These are phyloP conservation scores for Epithemia pelagica DNA, from an alignment of 108 stramenopile species.

Conservation along the genomic window DNA sequence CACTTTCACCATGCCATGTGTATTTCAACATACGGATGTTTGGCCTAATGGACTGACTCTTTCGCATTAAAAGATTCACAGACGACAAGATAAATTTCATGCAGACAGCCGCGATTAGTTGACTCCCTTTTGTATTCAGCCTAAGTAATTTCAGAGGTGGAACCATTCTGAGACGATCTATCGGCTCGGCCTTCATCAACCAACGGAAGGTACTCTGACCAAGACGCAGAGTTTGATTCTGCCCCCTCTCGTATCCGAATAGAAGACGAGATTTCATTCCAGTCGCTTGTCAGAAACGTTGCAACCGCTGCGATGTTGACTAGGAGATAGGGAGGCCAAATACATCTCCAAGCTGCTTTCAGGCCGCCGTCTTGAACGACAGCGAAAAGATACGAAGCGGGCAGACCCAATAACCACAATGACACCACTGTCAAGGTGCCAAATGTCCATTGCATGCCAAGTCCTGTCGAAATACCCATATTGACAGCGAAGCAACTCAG, in stretches of 20 bases:
- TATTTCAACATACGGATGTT: too few species aligned
- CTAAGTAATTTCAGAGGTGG: too few species aligned
- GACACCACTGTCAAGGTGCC: conserved; percentile 22
- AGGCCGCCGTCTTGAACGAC: conserved; percentile 24
- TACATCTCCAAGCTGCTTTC: conserved; percentile 27
- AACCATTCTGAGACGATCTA: too few species aligned
- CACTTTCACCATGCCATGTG: too few species aligned
- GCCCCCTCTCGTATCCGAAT: conserved; percentile 22
- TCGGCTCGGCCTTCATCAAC: too few species aligned
- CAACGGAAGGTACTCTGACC: too few species aligned
- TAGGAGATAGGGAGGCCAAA: conserved; percentile 20
- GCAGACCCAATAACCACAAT: conserved; percentile 33
- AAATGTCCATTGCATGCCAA: conserved; percentile 46
- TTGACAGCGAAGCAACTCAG: conserved; percentile 19
- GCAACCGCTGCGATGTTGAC: conserved; percentile 20
- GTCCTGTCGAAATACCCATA: conserved; percentile 30
- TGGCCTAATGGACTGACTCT: too few species aligned
- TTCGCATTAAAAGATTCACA: too few species aligned
- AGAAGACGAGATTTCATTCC: conserved; percentile 16
- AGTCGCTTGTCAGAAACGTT: conserved; percentile 17
- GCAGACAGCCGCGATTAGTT: too few species aligned
- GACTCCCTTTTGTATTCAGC: too few species aligned
- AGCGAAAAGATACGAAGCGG: conserved; percentile 19
- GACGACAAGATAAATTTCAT: too few species aligned
- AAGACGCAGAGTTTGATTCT: too few species aligned